phyloP scores from a whole-genome alignment of 805 yeast genomes.

The Metschnikowia reukaufii region DNA sequence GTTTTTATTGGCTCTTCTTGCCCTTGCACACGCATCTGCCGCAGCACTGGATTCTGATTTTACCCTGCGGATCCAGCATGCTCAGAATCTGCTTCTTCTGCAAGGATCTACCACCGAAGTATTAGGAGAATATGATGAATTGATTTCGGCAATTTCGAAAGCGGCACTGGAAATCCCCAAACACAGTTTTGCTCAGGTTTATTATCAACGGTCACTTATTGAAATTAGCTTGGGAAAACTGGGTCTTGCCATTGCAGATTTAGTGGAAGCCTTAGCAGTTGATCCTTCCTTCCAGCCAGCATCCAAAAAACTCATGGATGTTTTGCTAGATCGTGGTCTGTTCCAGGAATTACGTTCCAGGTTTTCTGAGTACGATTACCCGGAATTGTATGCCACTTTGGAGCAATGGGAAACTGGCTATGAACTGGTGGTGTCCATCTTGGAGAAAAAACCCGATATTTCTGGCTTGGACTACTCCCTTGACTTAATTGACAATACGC shows the following conservation, averaged over 20 bases:
- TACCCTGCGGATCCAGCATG: constrained; percentile 12
- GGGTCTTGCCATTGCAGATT: constrained; percentile 50
- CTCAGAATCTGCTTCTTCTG: constrained; percentile 18
- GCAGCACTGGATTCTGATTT: neutral
- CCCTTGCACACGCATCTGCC: neutral
- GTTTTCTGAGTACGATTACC: constrained; percentile 13
- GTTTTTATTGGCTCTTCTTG: constrained; percentile 2
- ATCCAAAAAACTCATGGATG: constrained; percentile 45
- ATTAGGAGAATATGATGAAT: constrained; percentile 17
- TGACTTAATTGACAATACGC: constrained; percentile 2
- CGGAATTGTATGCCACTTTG: constrained; percentile 18
- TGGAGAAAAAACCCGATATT: constrained; percentile 10
- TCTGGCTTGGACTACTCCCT: constrained; percentile 1
- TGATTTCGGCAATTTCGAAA: constrained; percentile 12
- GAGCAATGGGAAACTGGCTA: constrained; percentile 20
- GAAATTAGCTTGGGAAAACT: constrained; percentile 59
- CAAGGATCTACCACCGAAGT: constrained; percentile 17
- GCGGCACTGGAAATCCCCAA: neutral
- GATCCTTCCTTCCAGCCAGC: constrained; percentile 49
- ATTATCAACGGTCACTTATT: constrained; percentile 61
- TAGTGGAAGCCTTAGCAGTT: constrained; percentile 46
- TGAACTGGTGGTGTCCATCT: constrained; percentile 12
- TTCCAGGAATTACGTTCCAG: constrained; percentile 31
- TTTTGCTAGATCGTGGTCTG: constrained; percentile 54
- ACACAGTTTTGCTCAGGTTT: constrained; percentile 37